Conservation (phyloP, 805 yeast genomes). For the Blastobotrys americana region DNA sequence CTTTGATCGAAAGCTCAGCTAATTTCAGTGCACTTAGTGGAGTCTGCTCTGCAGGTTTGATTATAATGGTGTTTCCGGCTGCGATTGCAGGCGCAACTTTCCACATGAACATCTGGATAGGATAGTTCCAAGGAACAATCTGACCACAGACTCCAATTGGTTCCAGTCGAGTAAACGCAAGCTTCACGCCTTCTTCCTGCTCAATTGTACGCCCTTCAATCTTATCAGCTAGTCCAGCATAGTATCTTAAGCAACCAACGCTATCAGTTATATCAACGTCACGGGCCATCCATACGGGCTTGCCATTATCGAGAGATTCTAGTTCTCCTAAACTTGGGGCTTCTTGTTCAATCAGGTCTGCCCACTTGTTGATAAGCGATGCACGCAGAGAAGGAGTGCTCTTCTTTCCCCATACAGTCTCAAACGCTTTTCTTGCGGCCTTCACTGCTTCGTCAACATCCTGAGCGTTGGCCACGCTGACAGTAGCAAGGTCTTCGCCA, state of each 20-base stretch:
- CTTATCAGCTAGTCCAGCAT: constrained; percentile 71
- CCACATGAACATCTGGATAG: constrained; percentile 67
- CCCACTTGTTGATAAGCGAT: constrained; percentile 55
- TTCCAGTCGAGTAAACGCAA: constrained; percentile 62
- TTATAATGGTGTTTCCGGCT: constrained; percentile 64
- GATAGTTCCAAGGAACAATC: constrained; percentile 68
- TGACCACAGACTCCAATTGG: constrained; percentile 60
- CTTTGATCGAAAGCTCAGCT: constrained; percentile 49
- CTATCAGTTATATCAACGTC: constrained; percentile 48
- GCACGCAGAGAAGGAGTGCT: constrained; percentile 64
- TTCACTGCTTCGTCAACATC: constrained; percentile 76
- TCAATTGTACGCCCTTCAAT: constrained; percentile 55
- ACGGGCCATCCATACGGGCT: constrained; percentile 44
- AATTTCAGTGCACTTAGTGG: constrained; percentile 59
- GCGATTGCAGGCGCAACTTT: constrained; percentile 76
- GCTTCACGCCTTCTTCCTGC: constrained; percentile 60
- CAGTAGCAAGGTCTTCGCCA: constrained; percentile 51
- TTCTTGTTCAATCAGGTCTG: constrained; percentile 68
- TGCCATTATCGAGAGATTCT: constrained; percentile 87
- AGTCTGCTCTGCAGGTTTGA: constrained; percentile 68
- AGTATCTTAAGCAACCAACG: constrained; percentile 50
- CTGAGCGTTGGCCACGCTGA: constrained; percentile 63
- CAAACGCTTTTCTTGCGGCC: constrained; percentile 73
- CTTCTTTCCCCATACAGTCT: constrained; percentile 60
- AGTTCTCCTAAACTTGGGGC: constrained; percentile 66